Evolutionary conservation across 1,139 yeast genomes (phyloP), one percentile per base, ranked within the genome.

Genomic region (Torulaspora globosa): DNA sequence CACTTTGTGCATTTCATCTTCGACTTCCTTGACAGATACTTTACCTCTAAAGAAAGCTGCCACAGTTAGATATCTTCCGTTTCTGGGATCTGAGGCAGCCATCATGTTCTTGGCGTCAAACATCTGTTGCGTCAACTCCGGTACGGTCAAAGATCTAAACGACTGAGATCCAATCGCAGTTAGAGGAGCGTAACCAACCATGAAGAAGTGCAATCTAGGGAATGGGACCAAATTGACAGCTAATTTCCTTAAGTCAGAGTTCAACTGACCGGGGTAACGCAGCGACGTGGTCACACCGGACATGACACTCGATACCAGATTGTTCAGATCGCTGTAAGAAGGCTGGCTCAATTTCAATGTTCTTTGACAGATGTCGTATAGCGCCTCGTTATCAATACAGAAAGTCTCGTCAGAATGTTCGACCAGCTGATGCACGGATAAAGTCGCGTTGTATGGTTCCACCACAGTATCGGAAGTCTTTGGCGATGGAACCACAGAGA

Each of bases 11-110:
- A 88, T 86, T 70, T 87, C 95, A 65, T 88, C 96, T 67, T 88
- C 96, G 53, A 88, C 96, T 71, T 88, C 96, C 71, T 86, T 85
- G 48, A 84, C 85, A 10, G 95, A 84, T 43, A 85, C 96, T 62
- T 86, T 84, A 71, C 96, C 96, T 70, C 96, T 80, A 73, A 86
- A 88, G 72, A 88, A 86, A 12, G 96, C 89, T 41, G 96, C 95
- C 48, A 87, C 95, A n/a, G 96, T 87, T 66, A 88, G 75, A 71
- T 88, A 88, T 66, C 95, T 81, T 60, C 96, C 96, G 63, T 82
- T 82, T 71, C 84, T 77, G 61, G 96, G 96, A 69, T 88, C 94
- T 12, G 92, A 79, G 41, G 95, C 96, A 30, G 96, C 96, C 96
- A 88, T 88, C 94, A 87, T 85, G 69, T 87, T 88, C 68, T 81